phyloP scores from a whole-genome alignment of 2,329 filamentous ascomycete genomes.

The Hypomyces rosellus region DNA sequence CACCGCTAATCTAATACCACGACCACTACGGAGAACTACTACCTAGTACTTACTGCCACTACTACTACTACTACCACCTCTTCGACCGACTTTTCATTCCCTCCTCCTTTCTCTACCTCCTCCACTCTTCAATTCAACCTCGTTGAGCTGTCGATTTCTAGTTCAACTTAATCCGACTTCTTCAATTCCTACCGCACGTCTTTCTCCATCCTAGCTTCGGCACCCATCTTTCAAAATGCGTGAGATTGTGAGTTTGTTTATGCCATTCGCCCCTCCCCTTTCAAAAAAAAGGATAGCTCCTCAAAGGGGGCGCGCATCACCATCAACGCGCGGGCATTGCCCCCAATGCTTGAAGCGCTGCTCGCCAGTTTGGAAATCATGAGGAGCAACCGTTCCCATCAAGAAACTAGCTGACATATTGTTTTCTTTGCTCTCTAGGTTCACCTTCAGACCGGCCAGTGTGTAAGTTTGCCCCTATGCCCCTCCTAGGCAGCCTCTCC shows the following conservation, averaged over 20 bases:
- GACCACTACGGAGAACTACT: no score
- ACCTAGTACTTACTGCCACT: background rate
- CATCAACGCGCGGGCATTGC: background rate
- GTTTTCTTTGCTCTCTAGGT: constrained; percentile 56
- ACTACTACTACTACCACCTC: constrained; percentile 1
- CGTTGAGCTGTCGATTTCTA: constrained; percentile 6
- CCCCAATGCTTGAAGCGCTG: background rate
- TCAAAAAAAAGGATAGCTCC: background rate
- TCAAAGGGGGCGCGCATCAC: background rate
- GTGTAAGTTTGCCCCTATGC: constrained; percentile 52
- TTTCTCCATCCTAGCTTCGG: constrained; percentile 2
- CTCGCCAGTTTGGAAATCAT: background rate
- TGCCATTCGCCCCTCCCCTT: no score
- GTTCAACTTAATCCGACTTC: constrained; percentile 4
- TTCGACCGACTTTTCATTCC: constrained; percentile 8
- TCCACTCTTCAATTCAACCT: constrained; percentile 4
- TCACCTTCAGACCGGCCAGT: constrained; percentile 99
- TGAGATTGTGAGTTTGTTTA: constrained; percentile 14
- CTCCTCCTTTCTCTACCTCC: constrained; percentile 3
- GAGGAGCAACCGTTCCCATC: background rate
- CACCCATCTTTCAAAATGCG: constrained; percentile 11
- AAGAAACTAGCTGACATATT: constrained; percentile 2
- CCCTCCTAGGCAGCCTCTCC: constrained; percentile 1
- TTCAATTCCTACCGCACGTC: constrained; percentile 1
- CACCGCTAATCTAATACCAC: no score